Conservation (phyloP, 371 early-diverging fungal species). For the Apophysomyces variabilis region DNA sequence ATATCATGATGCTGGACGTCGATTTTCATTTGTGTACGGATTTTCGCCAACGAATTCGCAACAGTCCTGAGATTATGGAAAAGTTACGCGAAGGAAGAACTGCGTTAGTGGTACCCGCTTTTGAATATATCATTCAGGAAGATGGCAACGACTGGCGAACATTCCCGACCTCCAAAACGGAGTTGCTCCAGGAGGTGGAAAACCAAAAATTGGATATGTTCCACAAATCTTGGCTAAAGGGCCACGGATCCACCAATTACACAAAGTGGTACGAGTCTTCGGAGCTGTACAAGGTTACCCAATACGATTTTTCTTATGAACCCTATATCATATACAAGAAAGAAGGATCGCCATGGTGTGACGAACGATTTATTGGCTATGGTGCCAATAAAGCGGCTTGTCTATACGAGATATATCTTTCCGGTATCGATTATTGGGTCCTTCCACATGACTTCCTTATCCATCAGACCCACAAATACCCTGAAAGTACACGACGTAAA, state of each 20-base stretch:
- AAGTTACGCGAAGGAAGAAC: conserved; percentile 51
- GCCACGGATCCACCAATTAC: conserved; percentile 72
- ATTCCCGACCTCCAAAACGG: conserved; percentile 60
- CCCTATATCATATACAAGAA: conserved; percentile 70
- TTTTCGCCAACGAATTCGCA: conserved; percentile 51
- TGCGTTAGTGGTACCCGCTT: conserved; percentile 69
- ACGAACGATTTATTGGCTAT: conserved; percentile 77
- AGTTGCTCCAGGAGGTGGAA: conserved; percentile 44
- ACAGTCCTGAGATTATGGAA: conserved; percentile 42
- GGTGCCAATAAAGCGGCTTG: conserved; percentile 80
- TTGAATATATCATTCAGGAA: conserved; percentile 60
- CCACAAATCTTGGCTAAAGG: conserved; percentile 62
- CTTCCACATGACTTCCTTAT: conserved; percentile 69
- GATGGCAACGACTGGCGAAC: conserved; percentile 59
- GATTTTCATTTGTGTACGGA: conserved; percentile 73
- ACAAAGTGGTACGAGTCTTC: conserved; percentile 56
- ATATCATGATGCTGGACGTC: conserved; percentile 73
- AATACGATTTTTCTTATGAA: conserved; percentile 70
- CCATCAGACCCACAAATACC: conserved; percentile 71
- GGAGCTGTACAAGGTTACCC: conserved; percentile 57
- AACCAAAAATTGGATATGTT: conserved; percentile 63
- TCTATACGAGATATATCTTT: conserved; percentile 69
- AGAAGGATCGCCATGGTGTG: conserved; percentile 70
- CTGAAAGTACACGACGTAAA: conserved; percentile 62
- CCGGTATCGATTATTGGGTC: conserved; percentile 70